These are phyloP conservation scores for Lactarius sanguifluus DNA, from an alignment of 768 basidiomycete genomes.

Conservation along the genomic window DNA sequence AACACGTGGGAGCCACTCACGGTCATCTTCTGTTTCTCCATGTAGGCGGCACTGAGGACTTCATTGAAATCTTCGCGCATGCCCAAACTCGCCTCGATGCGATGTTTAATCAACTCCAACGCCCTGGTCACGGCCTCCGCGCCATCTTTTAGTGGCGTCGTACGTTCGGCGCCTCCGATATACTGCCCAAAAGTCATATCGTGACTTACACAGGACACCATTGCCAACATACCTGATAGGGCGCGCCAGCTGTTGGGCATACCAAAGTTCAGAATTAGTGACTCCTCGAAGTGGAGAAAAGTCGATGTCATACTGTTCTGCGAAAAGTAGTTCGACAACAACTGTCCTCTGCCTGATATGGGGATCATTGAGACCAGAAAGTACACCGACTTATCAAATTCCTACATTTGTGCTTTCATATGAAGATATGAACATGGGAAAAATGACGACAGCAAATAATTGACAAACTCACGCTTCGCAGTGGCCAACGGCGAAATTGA, in stretches of 20 bases:
- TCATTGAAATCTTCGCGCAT: constrained; percentile 61
- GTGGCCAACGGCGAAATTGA: constrained; percentile 68
- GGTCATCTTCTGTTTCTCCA: constrained; percentile 84
- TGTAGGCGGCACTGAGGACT: constrained; percentile 77
- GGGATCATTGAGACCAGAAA: constrained; percentile 7
- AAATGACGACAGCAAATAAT: not conserved
- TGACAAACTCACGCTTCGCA: constrained; percentile 53
- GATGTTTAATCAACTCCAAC: constrained; percentile 55
- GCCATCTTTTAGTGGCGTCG: constrained; percentile 60
- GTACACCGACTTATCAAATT: not conserved
- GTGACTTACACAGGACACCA: constrained; percentile 2
- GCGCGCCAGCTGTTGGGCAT: constrained; percentile 59
- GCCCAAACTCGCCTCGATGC: constrained; percentile 49
- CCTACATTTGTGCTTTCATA: constrained; percentile 65
- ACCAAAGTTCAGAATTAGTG: constrained; percentile 6
- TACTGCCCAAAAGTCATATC: constrained; percentile 47
- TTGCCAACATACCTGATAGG: constrained; percentile 60
- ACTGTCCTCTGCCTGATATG: constrained; percentile 57
- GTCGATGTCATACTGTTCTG: constrained; percentile 62
- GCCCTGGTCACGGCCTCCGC: constrained; percentile 60
- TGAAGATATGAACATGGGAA: constrained; percentile 5
- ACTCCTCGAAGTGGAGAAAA: constrained; percentile 4
- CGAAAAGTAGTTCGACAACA: constrained; percentile 82
- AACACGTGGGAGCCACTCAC: constrained; percentile 42
- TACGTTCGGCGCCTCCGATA: constrained; percentile 73